Base-by-base conservation (phyloP, 179 eudicot genomes). In the Actinidia arguta region DNA sequence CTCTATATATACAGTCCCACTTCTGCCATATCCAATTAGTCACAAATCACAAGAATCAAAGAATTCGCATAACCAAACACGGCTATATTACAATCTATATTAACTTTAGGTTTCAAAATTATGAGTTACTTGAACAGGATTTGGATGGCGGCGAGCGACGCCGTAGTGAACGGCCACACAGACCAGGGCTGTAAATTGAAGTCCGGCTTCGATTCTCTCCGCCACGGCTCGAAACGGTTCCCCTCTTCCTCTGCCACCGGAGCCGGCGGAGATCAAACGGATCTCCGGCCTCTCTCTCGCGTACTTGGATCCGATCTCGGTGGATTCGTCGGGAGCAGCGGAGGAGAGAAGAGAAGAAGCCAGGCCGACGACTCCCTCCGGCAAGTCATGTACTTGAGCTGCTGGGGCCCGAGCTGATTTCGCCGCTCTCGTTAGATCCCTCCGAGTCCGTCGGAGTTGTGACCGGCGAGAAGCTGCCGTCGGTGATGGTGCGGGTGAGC, bases 341-440 rank as follows among this genome's bases (percentile, higher is more conserved):
- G 67, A 31, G 80, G 86, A 5, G 87, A 75, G 69, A 86, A 80
- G 48, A 82, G 76, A 58, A 76, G 77, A 58, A 58, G n/a, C 6
- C 87, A 80, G 42, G 58, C 93, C 7, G 95, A 92, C 8, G 91
- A 89, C 24, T 89, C 93, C 3, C 85, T 91, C 79, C 87, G 85
- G 73, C 86, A 84, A 51, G 94, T 91, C 36, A 90, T 91, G 95
- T 91, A 90, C 86, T 25, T 89, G 82, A 92, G 81, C 81, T 91
- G 93, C 71, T 92, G 95, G 95, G 93, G 92, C 11, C 91, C 83
- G 48, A 89, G 83, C 81, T 90, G 80, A 69, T 16, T 9, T 11
- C 11, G 20, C 74, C 39, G n/a, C 1, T n/a, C 4, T 31, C 27
- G 9, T 54, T 18, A 25, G 18, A 63, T 54, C 66, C n/a, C n/a